These are phyloP conservation scores for Benincasa hispida DNA, from an alignment of 306 rosid genomes.

Conservation along the genomic window DNA sequence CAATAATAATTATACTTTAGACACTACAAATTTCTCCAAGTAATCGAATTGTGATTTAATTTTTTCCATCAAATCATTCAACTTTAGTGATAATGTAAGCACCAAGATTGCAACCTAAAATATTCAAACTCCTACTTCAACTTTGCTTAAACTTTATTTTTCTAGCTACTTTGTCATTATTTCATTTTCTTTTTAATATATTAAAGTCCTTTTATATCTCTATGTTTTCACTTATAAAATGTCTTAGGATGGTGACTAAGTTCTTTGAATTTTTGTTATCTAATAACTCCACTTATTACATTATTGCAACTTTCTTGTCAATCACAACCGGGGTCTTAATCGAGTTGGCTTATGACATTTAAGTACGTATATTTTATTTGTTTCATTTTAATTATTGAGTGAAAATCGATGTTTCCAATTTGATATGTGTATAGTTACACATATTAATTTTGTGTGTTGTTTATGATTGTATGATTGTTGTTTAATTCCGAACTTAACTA, in stretches of 20 bases:
- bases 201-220: background rate
- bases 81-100: background rate
- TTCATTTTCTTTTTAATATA: background rate
- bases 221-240: background rate
- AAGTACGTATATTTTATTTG: no score
- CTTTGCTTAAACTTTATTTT: background rate
- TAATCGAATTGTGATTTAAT: background rate
- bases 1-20: background rate
- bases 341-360: no score
- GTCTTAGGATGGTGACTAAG: background rate
- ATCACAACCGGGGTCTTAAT: no score
- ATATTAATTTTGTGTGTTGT: no score
- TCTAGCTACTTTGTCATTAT: background rate
- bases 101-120: background rate
- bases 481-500: no score
- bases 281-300: no score
- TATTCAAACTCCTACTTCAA: background rate
- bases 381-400: no score
- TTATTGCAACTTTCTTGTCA: background rate
- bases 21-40: background rate
- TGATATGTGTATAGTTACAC: no score
- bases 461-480: no score
- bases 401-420: no score
- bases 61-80: background rate
- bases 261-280: background rate